Conservation (phyloP, 176 grass and related monocot genomes). For the Pharus latifolius region DNA sequence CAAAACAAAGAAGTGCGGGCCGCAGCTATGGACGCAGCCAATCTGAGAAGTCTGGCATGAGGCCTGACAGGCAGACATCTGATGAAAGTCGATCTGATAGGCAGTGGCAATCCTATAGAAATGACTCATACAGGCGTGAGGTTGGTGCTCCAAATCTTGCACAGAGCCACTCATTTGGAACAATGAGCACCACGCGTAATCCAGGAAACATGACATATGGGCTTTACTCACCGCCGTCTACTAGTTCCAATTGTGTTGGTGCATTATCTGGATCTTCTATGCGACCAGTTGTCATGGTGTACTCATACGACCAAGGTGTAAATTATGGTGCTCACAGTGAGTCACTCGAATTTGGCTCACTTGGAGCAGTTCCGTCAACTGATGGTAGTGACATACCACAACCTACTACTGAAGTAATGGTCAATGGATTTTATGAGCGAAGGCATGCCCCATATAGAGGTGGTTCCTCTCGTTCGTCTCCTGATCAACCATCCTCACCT, state of each 20-base stretch:
- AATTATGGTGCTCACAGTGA: conserved; percentile 16
- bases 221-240: conserved; percentile 7
- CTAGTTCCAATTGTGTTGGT: conserved; percentile 2
- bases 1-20: conserved; percentile 24
- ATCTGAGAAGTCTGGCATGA: conserved; percentile 20
- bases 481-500: conserved; percentile 37
- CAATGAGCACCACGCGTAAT: not conserved
- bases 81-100: conserved; percentile 23
- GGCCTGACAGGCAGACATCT: conserved; percentile 1
- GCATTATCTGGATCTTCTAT: not conserved
- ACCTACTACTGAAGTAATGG: not conserved
- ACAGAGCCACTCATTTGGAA: not conserved
- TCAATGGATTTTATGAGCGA: conserved; percentile 14
- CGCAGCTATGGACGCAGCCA: conserved; percentile 18
- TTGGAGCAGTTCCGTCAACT: not conserved
- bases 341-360: conserved; percentile 25
- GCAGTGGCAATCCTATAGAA: conserved; percentile 29
- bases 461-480: conserved; percentile 25
- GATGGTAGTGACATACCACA: conserved; percentile 11
- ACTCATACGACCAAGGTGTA: conserved; percentile 30
- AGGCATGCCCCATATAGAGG: conserved; percentile 9
- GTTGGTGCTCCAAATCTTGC: not conserved
- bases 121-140: conserved; percentile 26
- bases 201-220: conserved; percentile 20
- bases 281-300: conserved; percentile 28